Evolutionary conservation across 345 rosid genomes (phyloP), one percentile per base, ranked within the genome.

Genomic region (Populus simonii): DNA sequence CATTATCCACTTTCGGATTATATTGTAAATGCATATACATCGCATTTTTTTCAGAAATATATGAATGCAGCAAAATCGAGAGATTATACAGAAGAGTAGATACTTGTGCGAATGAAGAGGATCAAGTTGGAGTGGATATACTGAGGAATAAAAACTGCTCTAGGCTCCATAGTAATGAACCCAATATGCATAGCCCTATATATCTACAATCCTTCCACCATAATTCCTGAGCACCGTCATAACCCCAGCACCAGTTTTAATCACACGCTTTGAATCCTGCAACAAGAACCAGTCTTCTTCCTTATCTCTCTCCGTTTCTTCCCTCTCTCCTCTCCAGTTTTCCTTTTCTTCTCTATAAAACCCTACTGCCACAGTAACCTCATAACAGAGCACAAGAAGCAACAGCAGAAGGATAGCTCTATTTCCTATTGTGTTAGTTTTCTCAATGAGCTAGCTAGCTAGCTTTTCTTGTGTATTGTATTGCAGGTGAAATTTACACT

Each of bases 151-250:
- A 93, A 89, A 65, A 93, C 94, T 57, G 88, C 59, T 39, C 84
- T 74, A 29, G 99, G 98, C 81, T 93, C 95, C 98, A 96, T 93
- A 2, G 90, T 86, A 63, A 96, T 87, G 87, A 93, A 90, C 22
- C 97, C 98, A 49, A 92, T 88, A 77, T 92, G 92, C 90, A 88
- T 74, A 27, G 90, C 88, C 77, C 85, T 88, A 71, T n/a, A n/a
- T n/a, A n/a, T 90, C 91, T 9, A 84, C 61, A 25, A 84, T 79
- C 71, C 84, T 84, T 47, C 91, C 87, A 18, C 85, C 82, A 61
- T 79, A 69, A 61, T 87, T 87, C 83, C 73, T 85, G 55, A 88
- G 86, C 7, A 91, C 81, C 79, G 85, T 86, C 93, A 96, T 85
- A 43, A 88, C 89, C 45, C 98, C 97, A 8, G 93, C 98, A n/a